phyloP scores from a whole-genome alignment of 768 basidiomycete genomes.

The Mrakia gelida region DNA sequence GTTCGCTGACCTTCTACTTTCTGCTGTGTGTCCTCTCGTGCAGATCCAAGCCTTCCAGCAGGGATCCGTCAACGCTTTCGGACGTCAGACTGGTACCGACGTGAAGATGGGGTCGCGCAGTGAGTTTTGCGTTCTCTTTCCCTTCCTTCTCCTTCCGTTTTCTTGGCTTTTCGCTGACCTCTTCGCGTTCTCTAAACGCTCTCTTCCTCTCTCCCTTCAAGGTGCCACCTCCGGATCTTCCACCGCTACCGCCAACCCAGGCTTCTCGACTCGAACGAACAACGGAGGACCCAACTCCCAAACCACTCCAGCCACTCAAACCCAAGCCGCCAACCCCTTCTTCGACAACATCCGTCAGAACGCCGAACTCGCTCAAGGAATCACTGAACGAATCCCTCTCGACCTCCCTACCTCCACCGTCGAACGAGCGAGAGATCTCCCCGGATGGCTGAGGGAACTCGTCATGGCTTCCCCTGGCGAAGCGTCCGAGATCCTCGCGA shows the following conservation, averaged over 20 bases:
- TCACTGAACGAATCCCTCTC: constrained; percentile 76
- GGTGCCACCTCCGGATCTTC: not conserved
- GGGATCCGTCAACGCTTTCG: constrained; percentile 20
- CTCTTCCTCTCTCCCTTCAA: not conserved
- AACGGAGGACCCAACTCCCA: not conserved
- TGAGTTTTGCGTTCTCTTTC: not conserved
- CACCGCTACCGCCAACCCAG: not conserved
- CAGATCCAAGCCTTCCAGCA: constrained; percentile 28
- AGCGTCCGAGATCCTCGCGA: constrained; percentile 72
- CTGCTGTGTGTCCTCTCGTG: too few species aligned
- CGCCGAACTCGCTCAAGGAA: constrained; percentile 63
- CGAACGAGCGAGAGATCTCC: constrained; percentile 66
- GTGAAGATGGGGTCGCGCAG: constrained; percentile 15
- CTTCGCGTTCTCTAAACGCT: not conserved
- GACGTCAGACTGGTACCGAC: constrained; percentile 5
- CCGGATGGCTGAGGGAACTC: constrained; percentile 71
- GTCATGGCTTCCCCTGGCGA: constrained; percentile 49
- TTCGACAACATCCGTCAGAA: constrained; percentile 87
- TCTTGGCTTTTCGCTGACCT: not conserved
- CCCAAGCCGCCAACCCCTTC: constrained; percentile 73
- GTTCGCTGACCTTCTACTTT: not conserved
- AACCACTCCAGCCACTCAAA: constrained; percentile 17
- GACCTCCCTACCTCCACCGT: constrained; percentile 50
- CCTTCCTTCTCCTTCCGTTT: not conserved
- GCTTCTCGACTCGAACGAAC: too few species aligned